These are phyloP conservation scores for Talaromyces sp. DNA, from an alignment of 2,329 filamentous ascomycete genomes.

Conservation along the genomic window DNA sequence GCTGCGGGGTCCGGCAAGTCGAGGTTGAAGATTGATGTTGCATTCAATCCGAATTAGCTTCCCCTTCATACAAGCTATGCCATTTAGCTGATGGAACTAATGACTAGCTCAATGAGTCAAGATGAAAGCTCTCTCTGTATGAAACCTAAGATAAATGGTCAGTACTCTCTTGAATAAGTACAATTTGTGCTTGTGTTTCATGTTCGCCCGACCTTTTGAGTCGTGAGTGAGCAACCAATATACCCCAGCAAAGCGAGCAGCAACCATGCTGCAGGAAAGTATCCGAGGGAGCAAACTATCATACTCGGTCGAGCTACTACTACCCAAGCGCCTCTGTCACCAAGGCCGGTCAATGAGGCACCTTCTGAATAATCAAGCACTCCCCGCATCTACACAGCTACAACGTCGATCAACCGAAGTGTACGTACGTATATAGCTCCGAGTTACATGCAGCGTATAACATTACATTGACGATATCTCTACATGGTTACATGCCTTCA, in stretches of 20 bases:
- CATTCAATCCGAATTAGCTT: not conserved
- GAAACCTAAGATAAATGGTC: not conserved
- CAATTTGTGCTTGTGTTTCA: not conserved
- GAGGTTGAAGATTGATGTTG: constrained; percentile 4
- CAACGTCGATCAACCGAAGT: not conserved
- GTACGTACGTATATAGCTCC: not conserved
- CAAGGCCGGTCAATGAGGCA: not conserved
- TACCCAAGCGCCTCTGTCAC: not conserved
- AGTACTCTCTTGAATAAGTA: not conserved
- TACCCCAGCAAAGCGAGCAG: not conserved
- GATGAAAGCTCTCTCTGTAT: not conserved
- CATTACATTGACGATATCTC: not conserved
- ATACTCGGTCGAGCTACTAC: not conserved
- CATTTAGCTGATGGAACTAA: not conserved
- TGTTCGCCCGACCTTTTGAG: too few species aligned
- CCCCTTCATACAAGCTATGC: not conserved
- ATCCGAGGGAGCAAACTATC: not conserved
- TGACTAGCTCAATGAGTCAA: not conserved
- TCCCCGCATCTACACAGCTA: not conserved
- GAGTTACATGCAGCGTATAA: not conserved
- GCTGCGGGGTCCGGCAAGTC: not conserved
- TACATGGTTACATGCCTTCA: not conserved
- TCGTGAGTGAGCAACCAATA: not conserved
- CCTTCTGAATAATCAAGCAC: not conserved
- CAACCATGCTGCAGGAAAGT: not conserved